Evolutionary conservation across 1,139 yeast species (phyloP).

Genomic region (Suhomyces kunorum): DNA sequence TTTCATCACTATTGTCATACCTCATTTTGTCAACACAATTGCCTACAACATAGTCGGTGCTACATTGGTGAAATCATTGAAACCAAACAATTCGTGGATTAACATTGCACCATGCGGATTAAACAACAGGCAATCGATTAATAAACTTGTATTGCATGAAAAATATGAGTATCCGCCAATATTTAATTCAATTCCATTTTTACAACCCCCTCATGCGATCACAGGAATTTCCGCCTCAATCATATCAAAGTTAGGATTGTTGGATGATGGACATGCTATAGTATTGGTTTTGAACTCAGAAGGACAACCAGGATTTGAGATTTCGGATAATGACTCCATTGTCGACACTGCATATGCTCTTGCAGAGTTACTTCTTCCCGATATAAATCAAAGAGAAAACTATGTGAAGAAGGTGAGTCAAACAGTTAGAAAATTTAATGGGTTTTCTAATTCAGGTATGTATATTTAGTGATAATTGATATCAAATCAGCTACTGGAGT

Average conservation of each 20-base stretch:
- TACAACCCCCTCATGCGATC: constrained; percentile 57
- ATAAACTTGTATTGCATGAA: constrained; percentile 27
- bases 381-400: constrained; percentile 16
- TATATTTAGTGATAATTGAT: constrained; percentile 26
- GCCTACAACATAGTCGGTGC: constrained; percentile 35
- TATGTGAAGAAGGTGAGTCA: constrained; percentile 30
- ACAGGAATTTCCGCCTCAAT: constrained; percentile 54
- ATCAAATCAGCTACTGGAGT: constrained; percentile 30
- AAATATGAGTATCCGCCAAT: constrained; percentile 15
- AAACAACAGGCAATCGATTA: constrained; percentile 33
- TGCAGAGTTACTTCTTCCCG: constrained; percentile 17
- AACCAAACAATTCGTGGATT: constrained; percentile 27
- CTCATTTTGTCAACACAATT: constrained; percentile 35
- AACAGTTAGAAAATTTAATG: constrained; percentile 37
- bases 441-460: constrained; percentile 42
- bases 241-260: constrained; percentile 28
- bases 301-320: constrained; percentile 60
- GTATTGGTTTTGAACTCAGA: constrained; percentile 50
- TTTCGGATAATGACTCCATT: constrained; percentile 38
- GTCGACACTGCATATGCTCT: constrained; percentile 34
- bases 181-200: constrained; percentile 28
- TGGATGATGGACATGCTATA: constrained; percentile 14
- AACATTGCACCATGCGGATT: constrained; percentile 38
- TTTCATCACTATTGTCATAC: constrained; percentile 27
- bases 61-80: constrained; percentile 18